Evolutionary conservation across 495 filamentous ascomycete genomes (phyloP).

Genomic region (Podospora pseudopauciseta): DNA sequence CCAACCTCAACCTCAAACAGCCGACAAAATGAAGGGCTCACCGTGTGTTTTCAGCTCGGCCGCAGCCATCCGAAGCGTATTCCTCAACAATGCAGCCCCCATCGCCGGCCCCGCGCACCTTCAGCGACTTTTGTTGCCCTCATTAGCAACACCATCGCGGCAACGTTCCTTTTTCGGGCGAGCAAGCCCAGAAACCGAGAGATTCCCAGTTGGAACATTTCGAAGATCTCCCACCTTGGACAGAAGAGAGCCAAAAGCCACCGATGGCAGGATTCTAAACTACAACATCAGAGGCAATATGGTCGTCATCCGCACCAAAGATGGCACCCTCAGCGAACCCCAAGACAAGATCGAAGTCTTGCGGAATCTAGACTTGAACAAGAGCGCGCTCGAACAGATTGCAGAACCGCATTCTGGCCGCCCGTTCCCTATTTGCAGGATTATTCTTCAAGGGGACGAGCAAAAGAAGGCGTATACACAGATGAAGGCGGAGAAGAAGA

Average conservation of each 20-base stretch:
- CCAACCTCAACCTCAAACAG: not conserved
- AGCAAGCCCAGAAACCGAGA: not conserved
- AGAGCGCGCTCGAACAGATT: slow-evolving; percentile 58
- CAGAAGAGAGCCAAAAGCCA: not conserved
- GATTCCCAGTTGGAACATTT: not conserved
- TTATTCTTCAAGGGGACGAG: not conserved
- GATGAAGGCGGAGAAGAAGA: slow-evolving; percentile 21
- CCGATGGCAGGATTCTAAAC: slow-evolving; percentile 33
- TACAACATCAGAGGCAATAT: slow-evolving; percentile 51
- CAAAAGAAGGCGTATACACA: not conserved
- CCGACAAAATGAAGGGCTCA: slow-evolving; percentile 31
- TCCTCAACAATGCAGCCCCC: slow-evolving; percentile 29
- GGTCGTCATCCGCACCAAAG: slow-evolving; percentile 54
- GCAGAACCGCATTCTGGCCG: slow-evolving; percentile 29
- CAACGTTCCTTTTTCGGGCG: not conserved
- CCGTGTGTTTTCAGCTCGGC: slow-evolving; percentile 40
- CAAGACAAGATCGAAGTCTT: slow-evolving; percentile 44
- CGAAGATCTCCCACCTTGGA: not conserved
- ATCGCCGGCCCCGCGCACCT: slow-evolving; percentile 10
- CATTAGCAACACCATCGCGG: not conserved
- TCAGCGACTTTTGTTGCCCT: slow-evolving; percentile 22
- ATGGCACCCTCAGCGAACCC: slow-evolving; percentile 48
- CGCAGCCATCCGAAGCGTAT: slow-evolving; percentile 38
- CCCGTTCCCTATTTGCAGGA: slow-evolving; percentile 58
- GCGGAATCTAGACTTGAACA: slow-evolving; percentile 28